phyloP scores from a whole-genome alignment of 1,139 yeast species.

The Candida buenavistaensis region DNA sequence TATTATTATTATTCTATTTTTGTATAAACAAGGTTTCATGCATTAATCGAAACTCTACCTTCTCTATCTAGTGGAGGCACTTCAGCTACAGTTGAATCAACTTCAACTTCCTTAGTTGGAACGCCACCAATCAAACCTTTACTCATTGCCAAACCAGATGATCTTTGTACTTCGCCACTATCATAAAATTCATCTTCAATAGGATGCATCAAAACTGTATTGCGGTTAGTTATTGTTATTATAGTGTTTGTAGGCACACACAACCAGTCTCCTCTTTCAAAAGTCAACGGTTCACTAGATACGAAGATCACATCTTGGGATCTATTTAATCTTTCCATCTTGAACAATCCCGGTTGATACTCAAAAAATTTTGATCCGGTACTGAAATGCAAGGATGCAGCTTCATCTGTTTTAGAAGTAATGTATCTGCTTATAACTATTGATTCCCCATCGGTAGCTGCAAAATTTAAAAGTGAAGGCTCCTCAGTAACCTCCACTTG shows the following conservation, averaged over 20 bases:
- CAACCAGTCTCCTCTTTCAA: constrained; percentile 97
- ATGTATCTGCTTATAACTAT: constrained; percentile 88
- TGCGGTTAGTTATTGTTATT: constrained; percentile 72
- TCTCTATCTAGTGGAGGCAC: constrained; percentile 89
- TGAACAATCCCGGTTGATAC: constrained; percentile 83
- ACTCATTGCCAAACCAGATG: constrained; percentile 80
- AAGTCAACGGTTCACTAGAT: constrained; percentile 94
- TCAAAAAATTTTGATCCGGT: constrained; percentile 91
- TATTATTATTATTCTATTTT: no score
- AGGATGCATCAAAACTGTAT: constrained; percentile 88
- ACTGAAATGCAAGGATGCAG: constrained; percentile 92
- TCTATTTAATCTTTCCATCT: constrained; percentile 90
- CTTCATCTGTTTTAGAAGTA: constrained; percentile 88
- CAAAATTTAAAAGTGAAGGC: constrained; percentile 89
- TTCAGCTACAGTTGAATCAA: constrained; percentile 26
- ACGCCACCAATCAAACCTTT: constrained; percentile 80
- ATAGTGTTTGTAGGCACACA: constrained; percentile 92
- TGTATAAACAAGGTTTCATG: background rate
- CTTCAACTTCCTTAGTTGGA: constrained; percentile 7
- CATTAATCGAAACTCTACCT: constrained; percentile 47
- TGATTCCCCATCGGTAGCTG: constrained; percentile 91
- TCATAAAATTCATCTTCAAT: constrained; percentile 87
- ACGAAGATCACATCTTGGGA: constrained; percentile 95
- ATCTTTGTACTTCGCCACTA: constrained; percentile 62
- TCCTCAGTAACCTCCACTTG: constrained; percentile 49